phyloP scores from a whole-genome alignment of 495 filamentous ascomycete species.

The Talaromyces stipitatus region DNA sequence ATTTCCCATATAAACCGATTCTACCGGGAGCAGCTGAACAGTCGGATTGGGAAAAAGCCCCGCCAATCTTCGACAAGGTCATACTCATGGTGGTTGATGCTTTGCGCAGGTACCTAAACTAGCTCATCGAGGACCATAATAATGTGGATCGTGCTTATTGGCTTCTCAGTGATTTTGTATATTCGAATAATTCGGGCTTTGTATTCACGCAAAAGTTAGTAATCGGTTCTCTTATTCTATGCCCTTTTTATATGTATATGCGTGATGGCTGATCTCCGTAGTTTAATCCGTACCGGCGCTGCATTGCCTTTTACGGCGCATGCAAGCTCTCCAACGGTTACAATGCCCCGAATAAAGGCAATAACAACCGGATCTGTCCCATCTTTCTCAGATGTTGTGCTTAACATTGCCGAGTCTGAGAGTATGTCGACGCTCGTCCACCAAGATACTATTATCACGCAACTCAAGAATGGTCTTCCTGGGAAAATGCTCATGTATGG shows the following conservation, averaged over 20 bases:
- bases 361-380: constrained; percentile 95
- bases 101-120: constrained; percentile 61
- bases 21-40: constrained; percentile 72
- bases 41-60: constrained; percentile 37
- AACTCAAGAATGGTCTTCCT: constrained; percentile 60
- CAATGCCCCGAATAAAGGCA: constrained; percentile 96
- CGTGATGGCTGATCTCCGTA: constrained; percentile 24
- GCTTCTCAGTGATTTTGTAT: constrained; percentile 82
- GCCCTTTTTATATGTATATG: not conserved
- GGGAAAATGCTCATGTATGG: constrained; percentile 90
- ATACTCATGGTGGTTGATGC: constrained; percentile 99
- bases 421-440: constrained; percentile 73
- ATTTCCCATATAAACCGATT: constrained; percentile 96
- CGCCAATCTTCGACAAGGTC: constrained; percentile 74
- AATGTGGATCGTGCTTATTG: constrained; percentile 10
- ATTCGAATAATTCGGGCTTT: constrained; percentile 72
- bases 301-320: constrained; percentile 93
- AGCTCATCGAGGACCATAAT: not conserved
- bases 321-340: constrained; percentile 94
- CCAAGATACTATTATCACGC: constrained; percentile 93
- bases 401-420: constrained; percentile 94
- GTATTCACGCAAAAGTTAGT: constrained; percentile 78
- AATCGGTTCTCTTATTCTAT: not conserved
- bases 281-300: constrained; percentile 72
- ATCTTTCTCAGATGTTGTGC: constrained; percentile 91